Evolutionary conservation across 1,139 yeast genomes (phyloP), one percentile per base, ranked within the genome.

Genomic region (Blastobotrys elegans): DNA sequence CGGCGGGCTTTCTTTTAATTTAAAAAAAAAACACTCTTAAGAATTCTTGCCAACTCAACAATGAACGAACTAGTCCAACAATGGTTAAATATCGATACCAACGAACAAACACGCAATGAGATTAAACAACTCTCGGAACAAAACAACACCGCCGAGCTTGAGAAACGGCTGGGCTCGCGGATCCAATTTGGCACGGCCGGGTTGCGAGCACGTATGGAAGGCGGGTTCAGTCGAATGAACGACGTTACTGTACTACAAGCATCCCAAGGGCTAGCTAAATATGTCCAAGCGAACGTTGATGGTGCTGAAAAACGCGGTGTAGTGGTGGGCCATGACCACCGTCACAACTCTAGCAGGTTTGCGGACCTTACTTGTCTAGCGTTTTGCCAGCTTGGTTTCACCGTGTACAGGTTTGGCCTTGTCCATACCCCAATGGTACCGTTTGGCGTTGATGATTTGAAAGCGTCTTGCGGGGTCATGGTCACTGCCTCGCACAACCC

Each of bases 401-500:
- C 71, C 45, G 96, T 92, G 1, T 79, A 77, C 63, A 79, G 73
- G 53, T 71, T 86, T 48, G 68, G 67, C n/a, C 66, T 69, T 47
- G 89, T 84, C 7, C 96, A 89, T 55, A 92, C 98, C 0, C 98
- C 98, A 0, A 66, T 88, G 64, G 97, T 92, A 1, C 97, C 98
- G 1, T 90, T 85, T 66, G 80, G 86, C 0, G 83, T 92, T 26
- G 87, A 84, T 55, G 61, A 71, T 34, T 73, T 70, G 50, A 57
- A 68, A 0, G 89, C 96, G 0, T 70, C 82, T 0, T 88, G 82
- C 44, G 98, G 97, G 31, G 85, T 92, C 1, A 92, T 92, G 97
- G 80, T 92, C 41, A 92, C 98, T 0, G 97, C 98, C 0, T 86
- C 96, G 47, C 98, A 92, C 65, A 92, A 92, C 61, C 97, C 97